phyloP scores from a whole-genome alignment of 192 early-diverging fungal genomes.

The Coemansia sp. region DNA sequence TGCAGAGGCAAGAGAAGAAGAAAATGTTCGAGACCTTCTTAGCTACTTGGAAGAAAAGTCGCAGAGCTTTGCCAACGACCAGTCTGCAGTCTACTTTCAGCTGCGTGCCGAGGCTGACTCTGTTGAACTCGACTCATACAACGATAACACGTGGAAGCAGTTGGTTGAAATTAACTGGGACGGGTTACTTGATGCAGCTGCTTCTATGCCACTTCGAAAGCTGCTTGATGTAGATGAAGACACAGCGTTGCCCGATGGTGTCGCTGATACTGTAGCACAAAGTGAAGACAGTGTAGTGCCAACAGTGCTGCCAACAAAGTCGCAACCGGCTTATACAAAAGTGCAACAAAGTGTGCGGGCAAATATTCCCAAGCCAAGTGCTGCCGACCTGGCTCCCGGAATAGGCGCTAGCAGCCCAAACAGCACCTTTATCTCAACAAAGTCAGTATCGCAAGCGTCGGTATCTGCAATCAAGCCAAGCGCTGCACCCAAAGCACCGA shows the following conservation, averaged over 20 bases:
- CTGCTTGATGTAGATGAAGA: slow-evolving; percentile 13
- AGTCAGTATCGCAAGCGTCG: neutral
- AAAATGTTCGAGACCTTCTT: slow-evolving; percentile 27
- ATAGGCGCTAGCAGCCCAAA: neutral
- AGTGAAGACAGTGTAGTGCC: neutral
- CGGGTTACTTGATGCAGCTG: slow-evolving; percentile 2
- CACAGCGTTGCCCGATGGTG: slow-evolving; percentile 2
- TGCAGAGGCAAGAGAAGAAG: slow-evolving; percentile 22
- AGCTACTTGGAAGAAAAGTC: slow-evolving; percentile 28
- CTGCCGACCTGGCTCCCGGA: slow-evolving; percentile 20
- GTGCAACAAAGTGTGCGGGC: neutral
- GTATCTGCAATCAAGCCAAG: neutral
- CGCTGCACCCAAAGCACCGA: neutral
- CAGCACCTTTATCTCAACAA: neutral
- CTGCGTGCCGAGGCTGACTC: slow-evolving; percentile 28
- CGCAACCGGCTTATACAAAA: neutral
- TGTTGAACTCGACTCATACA: slow-evolving; percentile 9
- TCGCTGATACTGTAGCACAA: neutral
- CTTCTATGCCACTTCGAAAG: slow-evolving; percentile 11
- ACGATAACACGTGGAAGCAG: slow-evolving; percentile 16
- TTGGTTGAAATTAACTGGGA: slow-evolving; percentile 24
- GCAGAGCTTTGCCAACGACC: slow-evolving; percentile 9
- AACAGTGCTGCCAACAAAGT: neutral
- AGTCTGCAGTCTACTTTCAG: slow-evolving; percentile 35
- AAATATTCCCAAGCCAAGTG: neutral